Percentiles rank a stretch among this genome's conserved stretches.
Evolutionary conservation across 2,329 filamentous ascomycete genomes (phyloP).

Genomic region (Trichoderma sp.): DNA sequence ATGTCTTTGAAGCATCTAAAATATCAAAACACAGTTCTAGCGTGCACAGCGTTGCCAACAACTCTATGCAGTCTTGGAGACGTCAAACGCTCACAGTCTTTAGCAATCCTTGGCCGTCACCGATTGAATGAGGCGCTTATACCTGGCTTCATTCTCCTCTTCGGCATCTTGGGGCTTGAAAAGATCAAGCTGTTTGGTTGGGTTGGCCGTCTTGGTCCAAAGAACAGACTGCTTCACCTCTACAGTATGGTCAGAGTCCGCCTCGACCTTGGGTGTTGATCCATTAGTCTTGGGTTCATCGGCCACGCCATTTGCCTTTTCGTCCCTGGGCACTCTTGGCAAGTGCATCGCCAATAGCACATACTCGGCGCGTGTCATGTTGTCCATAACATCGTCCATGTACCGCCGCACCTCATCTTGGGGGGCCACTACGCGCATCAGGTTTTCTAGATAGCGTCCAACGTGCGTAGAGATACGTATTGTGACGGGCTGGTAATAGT

Average conservation of each 20-base stretch:
- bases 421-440: constrained; percentile 60
- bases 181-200: constrained; percentile 18
- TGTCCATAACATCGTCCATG: constrained; percentile 69
- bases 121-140: constrained; percentile 38
- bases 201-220: constrained; percentile 31
- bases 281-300: constrained; percentile 34
- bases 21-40: constrained; percentile 9
- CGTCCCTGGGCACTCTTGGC: constrained; percentile 41
- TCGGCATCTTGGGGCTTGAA: constrained; percentile 34
- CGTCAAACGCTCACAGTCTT: constrained; percentile 5
- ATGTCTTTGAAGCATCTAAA: constrained; percentile 18
- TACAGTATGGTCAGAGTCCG: constrained; percentile 26
- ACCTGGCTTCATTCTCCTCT: constrained; percentile 35
- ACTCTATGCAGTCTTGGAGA: background rate
- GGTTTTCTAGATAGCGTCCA: constrained; percentile 57
- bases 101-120: constrained; percentile 35
- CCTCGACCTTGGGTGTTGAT: constrained; percentile 32
- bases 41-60: constrained; percentile 6
- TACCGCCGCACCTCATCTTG: constrained; percentile 61
- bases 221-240: constrained; percentile 33
- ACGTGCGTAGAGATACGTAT: constrained; percentile 55
- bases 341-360: constrained; percentile 65
- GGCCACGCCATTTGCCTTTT: constrained; percentile 26
- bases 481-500: constrained; percentile 75
- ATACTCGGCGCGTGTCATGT: constrained; percentile 65